Conservation (phyloP, 345 rosid species). For the Stellera chamaejasme region DNA sequence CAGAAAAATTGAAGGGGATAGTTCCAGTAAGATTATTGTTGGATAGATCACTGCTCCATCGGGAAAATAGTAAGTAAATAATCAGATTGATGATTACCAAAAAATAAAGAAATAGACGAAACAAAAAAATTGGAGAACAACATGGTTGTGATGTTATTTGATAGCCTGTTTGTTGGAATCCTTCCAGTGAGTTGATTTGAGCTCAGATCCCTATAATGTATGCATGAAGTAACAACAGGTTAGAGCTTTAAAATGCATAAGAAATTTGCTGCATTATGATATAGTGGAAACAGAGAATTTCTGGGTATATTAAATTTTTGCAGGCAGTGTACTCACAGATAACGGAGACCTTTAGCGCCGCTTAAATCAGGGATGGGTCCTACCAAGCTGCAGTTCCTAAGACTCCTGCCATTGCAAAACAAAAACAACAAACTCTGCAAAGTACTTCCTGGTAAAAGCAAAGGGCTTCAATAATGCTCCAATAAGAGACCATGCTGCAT, state of each 20-base stretch:
- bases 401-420: slow-evolving; percentile 29
- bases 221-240: neutral
- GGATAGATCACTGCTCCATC: slow-evolving; percentile 42
- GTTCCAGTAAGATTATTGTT: slow-evolving; percentile 43
- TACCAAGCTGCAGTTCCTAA: slow-evolving; percentile 40
- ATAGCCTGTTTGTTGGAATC: slow-evolving; percentile 39
- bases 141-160: slow-evolving; percentile 38
- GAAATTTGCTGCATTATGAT: too few relatives aligned
- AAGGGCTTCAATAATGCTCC: too few relatives aligned
- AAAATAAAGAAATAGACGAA: neutral
- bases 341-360: slow-evolving; percentile 20
- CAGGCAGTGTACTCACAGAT: slow-evolving; percentile 26
- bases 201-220: slow-evolving; percentile 39
- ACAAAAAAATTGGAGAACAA: neutral
- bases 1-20: slow-evolving; percentile 45
- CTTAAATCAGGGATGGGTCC: slow-evolving; percentile 51
- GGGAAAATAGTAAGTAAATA: too few relatives aligned
- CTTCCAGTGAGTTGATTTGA: slow-evolving; percentile 32
- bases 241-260: neutral
- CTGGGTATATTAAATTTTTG: too few relatives aligned
- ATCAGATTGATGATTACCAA: slow-evolving; percentile 5
- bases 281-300: too few relatives aligned
- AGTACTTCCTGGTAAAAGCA: neutral
- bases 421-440: neutral
- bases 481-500: neutral